phyloP scores from a whole-genome alignment of 1,139 yeast genomes.

The Pichia sp. region DNA sequence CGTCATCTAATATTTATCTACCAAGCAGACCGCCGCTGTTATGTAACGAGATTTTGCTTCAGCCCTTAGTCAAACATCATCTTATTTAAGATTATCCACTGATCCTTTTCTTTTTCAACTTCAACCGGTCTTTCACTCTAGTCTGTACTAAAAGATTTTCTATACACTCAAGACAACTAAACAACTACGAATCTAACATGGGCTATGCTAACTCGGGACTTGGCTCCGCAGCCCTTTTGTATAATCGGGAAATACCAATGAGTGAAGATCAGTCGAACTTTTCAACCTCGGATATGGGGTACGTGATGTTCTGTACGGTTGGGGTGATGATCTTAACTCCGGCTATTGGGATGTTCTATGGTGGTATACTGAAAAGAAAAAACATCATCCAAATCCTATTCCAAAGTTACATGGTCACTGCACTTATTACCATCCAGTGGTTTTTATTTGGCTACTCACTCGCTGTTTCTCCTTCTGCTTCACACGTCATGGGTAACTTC shows the following conservation, averaged over 20 bases:
- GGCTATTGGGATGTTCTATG: conserved; percentile 43
- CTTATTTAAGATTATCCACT: too few species aligned
- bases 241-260: conserved; percentile 19
- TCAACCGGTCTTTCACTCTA: too few species aligned
- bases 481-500: conserved; percentile 39
- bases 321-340: conserved; percentile 44
- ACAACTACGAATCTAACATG: conserved; percentile 13
- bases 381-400: conserved; percentile 39
- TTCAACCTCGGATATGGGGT: conserved; percentile 36
- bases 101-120: too few species aligned
- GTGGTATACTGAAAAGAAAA: conserved; percentile 39
- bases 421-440: conserved; percentile 41
- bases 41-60: too few species aligned
- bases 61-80: too few species aligned
- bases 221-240: conserved; percentile 29
- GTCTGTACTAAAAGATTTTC: too few species aligned
- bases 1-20: too few species aligned
- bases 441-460: conserved; percentile 43
- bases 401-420: conserved; percentile 41
- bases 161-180: too few species aligned
- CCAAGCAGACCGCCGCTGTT: too few species aligned
- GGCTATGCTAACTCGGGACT: conserved; percentile 32
- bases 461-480: conserved; percentile 39
- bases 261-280: conserved; percentile 30
- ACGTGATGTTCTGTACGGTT: conserved; percentile 39